These are phyloP conservation scores for Nakaseomyces sp. DNA, from an alignment of 1,139 yeast species.

Conservation along the genomic window DNA sequence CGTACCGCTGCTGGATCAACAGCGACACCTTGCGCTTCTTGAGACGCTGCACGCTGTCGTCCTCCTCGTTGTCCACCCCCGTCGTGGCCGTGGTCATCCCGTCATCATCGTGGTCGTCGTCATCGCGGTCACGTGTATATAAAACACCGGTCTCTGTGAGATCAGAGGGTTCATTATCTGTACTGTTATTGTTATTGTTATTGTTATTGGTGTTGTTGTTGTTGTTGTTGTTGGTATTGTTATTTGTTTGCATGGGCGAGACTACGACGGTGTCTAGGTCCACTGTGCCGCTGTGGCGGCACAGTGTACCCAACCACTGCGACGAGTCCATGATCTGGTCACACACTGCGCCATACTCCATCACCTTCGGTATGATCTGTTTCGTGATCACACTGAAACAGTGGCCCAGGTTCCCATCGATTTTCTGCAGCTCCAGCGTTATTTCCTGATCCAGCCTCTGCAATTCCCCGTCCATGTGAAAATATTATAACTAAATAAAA, in stretches of 20 bases:
- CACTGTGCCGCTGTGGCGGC: conserved; percentile 28
- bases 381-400: conserved; percentile 28
- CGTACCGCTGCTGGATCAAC: conserved; percentile 29
- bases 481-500: no score
- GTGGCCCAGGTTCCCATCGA: conserved; percentile 44
- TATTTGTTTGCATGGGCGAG: background rate
- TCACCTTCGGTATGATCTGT: conserved; percentile 28
- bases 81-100: conserved; percentile 17
- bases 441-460: conserved; percentile 76
- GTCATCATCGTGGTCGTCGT: conserved; percentile 13
- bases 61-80: conserved; percentile 11
- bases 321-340: conserved; percentile 27
- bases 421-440: conserved; percentile 67
- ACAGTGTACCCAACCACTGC: conserved; percentile 27
- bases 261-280: conserved; percentile 16
- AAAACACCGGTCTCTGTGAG: background rate
- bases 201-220: no score
- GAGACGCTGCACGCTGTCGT: conserved; percentile 26
- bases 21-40: conserved; percentile 28
- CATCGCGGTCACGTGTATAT: conserved; percentile 14
- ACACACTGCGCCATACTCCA: conserved; percentile 24
- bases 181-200: no score
- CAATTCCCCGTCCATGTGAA: conserved; percentile 26
- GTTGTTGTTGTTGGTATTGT: no score
- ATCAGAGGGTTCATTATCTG: no score